Conservation (phyloP, 2,329 filamentous ascomycete species). For the Calonectria ilicicola region DNA sequence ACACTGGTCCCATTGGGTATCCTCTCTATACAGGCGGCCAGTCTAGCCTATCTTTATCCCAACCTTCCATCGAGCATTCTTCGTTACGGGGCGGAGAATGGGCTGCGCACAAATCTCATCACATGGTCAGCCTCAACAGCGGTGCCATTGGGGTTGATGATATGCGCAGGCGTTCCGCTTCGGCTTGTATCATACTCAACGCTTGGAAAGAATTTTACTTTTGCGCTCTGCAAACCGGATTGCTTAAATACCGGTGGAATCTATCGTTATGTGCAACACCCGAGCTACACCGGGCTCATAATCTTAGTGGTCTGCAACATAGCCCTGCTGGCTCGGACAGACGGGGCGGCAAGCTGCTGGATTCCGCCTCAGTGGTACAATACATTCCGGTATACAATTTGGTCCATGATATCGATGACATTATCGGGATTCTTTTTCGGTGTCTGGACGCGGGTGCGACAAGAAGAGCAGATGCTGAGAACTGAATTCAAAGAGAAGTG, state of each 20-base stretch:
- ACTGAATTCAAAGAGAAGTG: constrained; percentile 60
- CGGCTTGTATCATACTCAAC: constrained; percentile 54
- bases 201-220: constrained; percentile 66
- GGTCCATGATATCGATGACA: not conserved
- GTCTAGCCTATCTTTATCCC: constrained; percentile 31
- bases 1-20: constrained; percentile 38
- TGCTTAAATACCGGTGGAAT: constrained; percentile 59
- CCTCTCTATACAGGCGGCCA: constrained; percentile 37
- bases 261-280: constrained; percentile 63
- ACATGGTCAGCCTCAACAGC: constrained; percentile 52
- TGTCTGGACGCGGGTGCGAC: constrained; percentile 52
- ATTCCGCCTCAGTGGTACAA: constrained; percentile 41
- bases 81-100: constrained; percentile 46
- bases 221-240: constrained; percentile 60
- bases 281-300: constrained; percentile 61
- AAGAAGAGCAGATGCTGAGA: constrained; percentile 64
- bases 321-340: constrained; percentile 50
- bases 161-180: constrained; percentile 47
- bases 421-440: constrained; percentile 5
- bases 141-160: constrained; percentile 48
- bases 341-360: constrained; percentile 55
- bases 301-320: constrained; percentile 48
- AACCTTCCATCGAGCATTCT: constrained; percentile 39
- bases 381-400: not conserved
- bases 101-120: constrained; percentile 45